Evolutionary conservation across 2,329 filamentous ascomycete genomes (phyloP).

Genomic region (Pleurostoma richardsiae): DNA sequence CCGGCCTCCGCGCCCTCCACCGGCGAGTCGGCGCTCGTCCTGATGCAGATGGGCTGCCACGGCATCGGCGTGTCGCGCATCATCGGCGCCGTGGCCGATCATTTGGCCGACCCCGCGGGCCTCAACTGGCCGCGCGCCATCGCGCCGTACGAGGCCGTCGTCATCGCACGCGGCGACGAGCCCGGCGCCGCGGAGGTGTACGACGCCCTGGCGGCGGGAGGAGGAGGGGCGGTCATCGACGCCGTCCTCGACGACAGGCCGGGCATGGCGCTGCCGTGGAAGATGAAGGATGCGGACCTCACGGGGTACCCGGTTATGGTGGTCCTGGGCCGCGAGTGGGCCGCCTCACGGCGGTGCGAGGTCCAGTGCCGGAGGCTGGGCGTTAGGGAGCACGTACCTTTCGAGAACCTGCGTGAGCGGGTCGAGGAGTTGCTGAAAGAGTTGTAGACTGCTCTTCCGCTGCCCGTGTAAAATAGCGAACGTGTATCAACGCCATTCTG

Average conservation of each 20-base stretch:
- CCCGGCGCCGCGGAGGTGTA: conserved; percentile 55
- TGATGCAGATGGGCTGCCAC: conserved; percentile 92
- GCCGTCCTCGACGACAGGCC: conserved; percentile 69
- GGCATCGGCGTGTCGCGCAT: conserved; percentile 91
- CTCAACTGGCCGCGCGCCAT: conserved; percentile 86
- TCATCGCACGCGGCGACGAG: conserved; percentile 47
- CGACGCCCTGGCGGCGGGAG: conserved; percentile 44
- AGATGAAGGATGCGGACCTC: conserved; percentile 82
- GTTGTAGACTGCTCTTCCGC: conserved; percentile 34
- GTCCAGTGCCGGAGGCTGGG: conserved; percentile 71
- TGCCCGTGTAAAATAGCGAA: no score
- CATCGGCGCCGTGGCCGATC: conserved; percentile 78
- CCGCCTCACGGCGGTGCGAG: conserved; percentile 54
- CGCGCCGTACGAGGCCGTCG: conserved; percentile 73
- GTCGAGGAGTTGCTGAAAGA: conserved; percentile 41
- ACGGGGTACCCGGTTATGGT: conserved; percentile 83
- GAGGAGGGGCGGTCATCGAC: conserved; percentile 41
- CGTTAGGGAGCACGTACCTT: conserved; percentile 52
- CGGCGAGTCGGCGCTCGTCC: conserved; percentile 26
- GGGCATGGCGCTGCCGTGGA: conserved; percentile 66
- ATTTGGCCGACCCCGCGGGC: conserved; percentile 64
- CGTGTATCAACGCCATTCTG: no score
- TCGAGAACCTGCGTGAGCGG: conserved; percentile 42
- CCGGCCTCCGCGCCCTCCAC: neutral
- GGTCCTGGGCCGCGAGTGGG: conserved; percentile 71